Conservation (phyloP, 257 asterid species). For the Agastache rugosa region DNA sequence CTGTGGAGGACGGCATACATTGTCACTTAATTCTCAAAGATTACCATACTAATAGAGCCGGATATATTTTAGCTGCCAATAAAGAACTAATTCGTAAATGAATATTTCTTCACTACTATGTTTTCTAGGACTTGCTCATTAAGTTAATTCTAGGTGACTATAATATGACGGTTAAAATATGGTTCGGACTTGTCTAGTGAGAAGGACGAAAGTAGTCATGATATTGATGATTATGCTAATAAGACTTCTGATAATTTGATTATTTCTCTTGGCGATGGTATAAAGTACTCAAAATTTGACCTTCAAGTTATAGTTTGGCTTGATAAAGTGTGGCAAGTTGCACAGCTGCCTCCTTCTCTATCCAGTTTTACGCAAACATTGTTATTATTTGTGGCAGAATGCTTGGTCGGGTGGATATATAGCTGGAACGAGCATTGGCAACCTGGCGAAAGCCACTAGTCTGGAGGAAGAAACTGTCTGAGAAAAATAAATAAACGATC, state of each 20-base stretch:
- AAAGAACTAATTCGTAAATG: background rate
- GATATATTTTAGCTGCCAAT: constrained; percentile 1
- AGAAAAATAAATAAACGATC: background rate
- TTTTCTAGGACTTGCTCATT: background rate
- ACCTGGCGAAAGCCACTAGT: constrained; percentile 45
- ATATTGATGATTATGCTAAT: background rate
- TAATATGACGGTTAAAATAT: background rate
- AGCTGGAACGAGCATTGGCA: constrained; percentile 86
- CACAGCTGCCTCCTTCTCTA: background rate
- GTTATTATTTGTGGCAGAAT: constrained; percentile 56
- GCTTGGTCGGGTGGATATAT: constrained; percentile 97
- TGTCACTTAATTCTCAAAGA: background rate
- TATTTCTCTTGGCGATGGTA: background rate
- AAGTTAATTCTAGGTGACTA: background rate
- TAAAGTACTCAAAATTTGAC: background rate
- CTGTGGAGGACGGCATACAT: background rate
- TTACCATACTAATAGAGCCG: background rate
- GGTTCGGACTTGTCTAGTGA: background rate
- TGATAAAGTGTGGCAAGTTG: background rate
- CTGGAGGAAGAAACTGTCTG: constrained; percentile 41
- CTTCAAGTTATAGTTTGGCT: background rate
- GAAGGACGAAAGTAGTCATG: background rate
- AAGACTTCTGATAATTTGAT: constrained; percentile 17
- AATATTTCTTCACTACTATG: background rate
- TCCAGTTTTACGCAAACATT: background rate